Conservation (phyloP, 352 stramenopile genomes). For the Globisporangium yorkense region DNA sequence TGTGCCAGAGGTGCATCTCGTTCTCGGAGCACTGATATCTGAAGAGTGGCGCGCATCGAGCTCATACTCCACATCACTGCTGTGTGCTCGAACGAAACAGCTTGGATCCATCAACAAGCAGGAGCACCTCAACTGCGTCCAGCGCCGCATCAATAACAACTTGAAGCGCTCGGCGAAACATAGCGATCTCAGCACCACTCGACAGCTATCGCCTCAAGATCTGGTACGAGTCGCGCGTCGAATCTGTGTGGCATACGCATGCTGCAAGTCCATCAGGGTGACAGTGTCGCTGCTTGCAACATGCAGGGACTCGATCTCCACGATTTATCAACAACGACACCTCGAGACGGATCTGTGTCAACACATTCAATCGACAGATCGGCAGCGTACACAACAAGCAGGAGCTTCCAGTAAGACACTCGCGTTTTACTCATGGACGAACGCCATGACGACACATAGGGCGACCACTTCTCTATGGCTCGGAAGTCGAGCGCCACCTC, state of each 20-base stretch:
- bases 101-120: slow-evolving; percentile 7
- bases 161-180: neutral
- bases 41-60: neutral
- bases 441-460: slow-evolving; percentile 10
- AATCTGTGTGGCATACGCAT: neutral
- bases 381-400: neutral
- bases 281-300: neutral
- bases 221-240: slow-evolving; percentile 2
- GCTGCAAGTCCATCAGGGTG: neutral
- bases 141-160: slow-evolving; percentile 6
- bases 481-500: slow-evolving; percentile 1
- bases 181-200: neutral
- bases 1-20: neutral
- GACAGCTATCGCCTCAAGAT: slow-evolving; percentile 6
- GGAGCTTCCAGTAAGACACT: slow-evolving; percentile 5
- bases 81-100: neutral
- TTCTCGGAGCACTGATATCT: neutral
- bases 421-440: slow-evolving; percentile 6
- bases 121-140: slow-evolving; percentile 9
- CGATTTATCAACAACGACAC: neutral
- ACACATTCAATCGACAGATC: neutral
- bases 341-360: neutral
- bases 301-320: slow-evolving; percentile 4
- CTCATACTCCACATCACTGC: neutral
- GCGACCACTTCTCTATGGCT: slow-evolving; percentile 15